A percentile compares a stretch with the other conserved stretches of the same genome.
Evolutionary conservation across 129 eudicot genomes (phyloP).

Genomic region (Flaveria sonorensis): DNA sequence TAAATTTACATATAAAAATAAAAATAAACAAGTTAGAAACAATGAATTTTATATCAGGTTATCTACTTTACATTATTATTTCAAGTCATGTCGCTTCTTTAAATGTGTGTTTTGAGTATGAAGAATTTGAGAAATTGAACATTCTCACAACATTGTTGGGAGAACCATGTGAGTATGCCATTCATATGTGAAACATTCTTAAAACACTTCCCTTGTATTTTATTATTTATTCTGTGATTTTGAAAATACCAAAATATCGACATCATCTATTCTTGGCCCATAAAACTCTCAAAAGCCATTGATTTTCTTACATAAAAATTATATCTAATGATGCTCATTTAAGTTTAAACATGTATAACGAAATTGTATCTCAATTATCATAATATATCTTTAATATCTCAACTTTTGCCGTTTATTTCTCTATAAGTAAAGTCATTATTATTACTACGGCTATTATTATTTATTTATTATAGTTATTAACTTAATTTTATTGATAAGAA

Average conservation of each 20-base stretch:
- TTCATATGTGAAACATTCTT: conserved; percentile 13
- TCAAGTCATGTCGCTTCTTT: background rate
- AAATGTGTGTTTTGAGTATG: background rate
- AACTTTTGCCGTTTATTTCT: too few species aligned
- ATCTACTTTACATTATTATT: background rate
- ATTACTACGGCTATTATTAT: too few species aligned
- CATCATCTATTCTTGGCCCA: conserved; percentile 9
- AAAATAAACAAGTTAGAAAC: background rate
- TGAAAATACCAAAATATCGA: conserved; percentile 16
- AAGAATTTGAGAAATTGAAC: background rate
- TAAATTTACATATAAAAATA: too few species aligned
- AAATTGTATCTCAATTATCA: too few species aligned
- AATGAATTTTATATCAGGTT: background rate
- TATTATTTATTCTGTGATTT: conserved; percentile 10
- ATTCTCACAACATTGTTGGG: conserved; percentile 2
- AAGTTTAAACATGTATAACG: background rate
- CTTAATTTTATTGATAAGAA: too few species aligned
- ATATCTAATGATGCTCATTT: background rate
- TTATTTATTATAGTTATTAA: too few species aligned
- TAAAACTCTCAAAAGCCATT: conserved; percentile 4
- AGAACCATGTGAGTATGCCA: conserved; percentile 18
- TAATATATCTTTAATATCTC: too few species aligned
- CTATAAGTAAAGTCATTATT: too few species aligned
- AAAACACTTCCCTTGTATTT: background rate
- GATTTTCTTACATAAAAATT: background rate